A percentile compares a stretch with the other conserved stretches of the same genome.
phyloP scores from a whole-genome alignment of 2,329 filamentous ascomycete species.

The Rachicladosporium sp. region DNA sequence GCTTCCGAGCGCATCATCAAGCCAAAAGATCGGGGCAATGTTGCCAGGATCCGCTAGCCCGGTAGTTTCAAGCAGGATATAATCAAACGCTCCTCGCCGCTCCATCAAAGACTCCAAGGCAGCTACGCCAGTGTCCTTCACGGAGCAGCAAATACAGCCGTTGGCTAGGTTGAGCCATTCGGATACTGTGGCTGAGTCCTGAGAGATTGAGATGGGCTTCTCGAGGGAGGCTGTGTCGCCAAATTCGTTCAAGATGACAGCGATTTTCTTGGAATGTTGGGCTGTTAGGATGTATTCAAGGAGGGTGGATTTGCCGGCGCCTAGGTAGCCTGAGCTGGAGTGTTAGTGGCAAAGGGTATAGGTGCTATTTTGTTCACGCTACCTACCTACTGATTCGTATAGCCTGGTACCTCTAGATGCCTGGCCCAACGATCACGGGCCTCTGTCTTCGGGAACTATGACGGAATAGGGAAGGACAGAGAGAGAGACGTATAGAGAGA shows the following conservation, averaged over 20 bases:
- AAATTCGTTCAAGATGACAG: constrained; percentile 76
- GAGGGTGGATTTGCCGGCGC: constrained; percentile 88
- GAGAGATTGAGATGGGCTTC: constrained; percentile 83
- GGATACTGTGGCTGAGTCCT: constrained; percentile 62
- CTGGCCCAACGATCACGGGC: no score
- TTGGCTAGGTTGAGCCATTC: constrained; percentile 96
- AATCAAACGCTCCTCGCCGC: constrained; percentile 86
- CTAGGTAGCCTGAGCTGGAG: constrained; percentile 61
- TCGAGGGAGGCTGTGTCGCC: constrained; percentile 69
- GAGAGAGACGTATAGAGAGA: no score
- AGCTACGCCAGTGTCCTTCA: constrained; percentile 90
- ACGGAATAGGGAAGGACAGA: no score
- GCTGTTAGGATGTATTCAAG: constrained; percentile 93
- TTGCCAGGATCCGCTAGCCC: constrained; percentile 92
- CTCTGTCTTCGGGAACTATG: no score
- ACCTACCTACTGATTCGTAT: no score
- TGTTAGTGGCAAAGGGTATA: no score
- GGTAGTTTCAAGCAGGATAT: constrained; percentile 93
- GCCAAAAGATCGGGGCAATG: constrained; percentile 91
- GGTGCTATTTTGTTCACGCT: no score
- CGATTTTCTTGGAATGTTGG: constrained; percentile 93
- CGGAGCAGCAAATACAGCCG: constrained; percentile 93
- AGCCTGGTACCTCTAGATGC: no score
- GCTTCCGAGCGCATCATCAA: constrained; percentile 88
- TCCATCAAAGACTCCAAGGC: constrained; percentile 95